Base-by-base conservation (phyloP, 2,329 filamentous ascomycete species). In the Pseudocercospora eumusae region DNA sequence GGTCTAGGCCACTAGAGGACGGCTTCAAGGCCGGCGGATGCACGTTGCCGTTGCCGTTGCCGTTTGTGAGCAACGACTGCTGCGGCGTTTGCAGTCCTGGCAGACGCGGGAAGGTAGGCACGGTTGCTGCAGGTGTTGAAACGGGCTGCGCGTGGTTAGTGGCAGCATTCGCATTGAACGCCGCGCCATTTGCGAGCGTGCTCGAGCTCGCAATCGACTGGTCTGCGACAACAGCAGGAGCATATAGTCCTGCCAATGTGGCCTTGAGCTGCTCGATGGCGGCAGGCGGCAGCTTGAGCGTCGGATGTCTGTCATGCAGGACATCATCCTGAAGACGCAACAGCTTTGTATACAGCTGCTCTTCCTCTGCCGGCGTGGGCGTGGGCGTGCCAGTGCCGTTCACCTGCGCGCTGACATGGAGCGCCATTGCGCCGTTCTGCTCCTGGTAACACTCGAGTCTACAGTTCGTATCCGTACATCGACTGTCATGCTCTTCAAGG, bases 281-380 rank as follows among this genome's bases (percentile, higher is more conserved):
- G 75, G 82, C 79, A 68, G 81, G 75, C 68, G 84, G 82, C 65
- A 87, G 80, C 71, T 82, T 85, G 73, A 87, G 80, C 70, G 81
- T 81, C 67, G 84, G 82, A 73, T 93, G 89, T 70, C 83, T 86
- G 73, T 93, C 92, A 75, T 90, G 86, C 74, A 95, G 82, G 70
- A 98, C 84, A 69, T 87, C 83, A 80, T 96, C 90, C 77, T 88
- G 88, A 76, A 98, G 87, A 69, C 83, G 85, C 73, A 96, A 76
- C 71, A 98, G 90, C 78, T 88, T 91, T 73, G 89, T 85, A 80
- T 92, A 95, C 64, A 81, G 78, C 58, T 70, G 62, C 57, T 73
- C 70, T 50, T 74, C 72, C 60, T 73, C 72, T 64, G 65, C 65
- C 52, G 64, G 53, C 53, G 70, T 67, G 11, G 69, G 64, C 53